Conservation (phyloP, 2,329 filamentous ascomycete species). For the Neonectria faginata region DNA sequence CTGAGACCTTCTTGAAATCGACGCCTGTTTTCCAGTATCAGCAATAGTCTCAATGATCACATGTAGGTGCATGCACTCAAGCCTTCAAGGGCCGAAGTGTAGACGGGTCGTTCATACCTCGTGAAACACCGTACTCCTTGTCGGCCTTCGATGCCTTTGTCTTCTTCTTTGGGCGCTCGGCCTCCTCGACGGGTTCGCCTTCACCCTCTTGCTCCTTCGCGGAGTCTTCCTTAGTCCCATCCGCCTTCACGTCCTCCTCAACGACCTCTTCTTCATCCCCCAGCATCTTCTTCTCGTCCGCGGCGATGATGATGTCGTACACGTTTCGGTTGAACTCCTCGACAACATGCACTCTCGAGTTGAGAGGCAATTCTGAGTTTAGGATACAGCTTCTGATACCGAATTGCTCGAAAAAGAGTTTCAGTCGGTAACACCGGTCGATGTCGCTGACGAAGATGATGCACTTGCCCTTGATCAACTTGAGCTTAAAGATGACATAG, state of each 20-base stretch:
- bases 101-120: slow-evolving; percentile 63
- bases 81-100: not conserved
- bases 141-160: slow-evolving; percentile 71
- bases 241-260: slow-evolving; percentile 56
- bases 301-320: slow-evolving; percentile 98
- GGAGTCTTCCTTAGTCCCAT: slow-evolving; percentile 50
- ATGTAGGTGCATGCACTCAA: not conserved
- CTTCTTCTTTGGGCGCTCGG: slow-evolving; percentile 49
- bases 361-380: slow-evolving; percentile 94
- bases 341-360: slow-evolving; percentile 92
- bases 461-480: slow-evolving; percentile 92
- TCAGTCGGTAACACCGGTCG: slow-evolving; percentile 88
- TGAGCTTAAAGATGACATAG: slow-evolving; percentile 95
- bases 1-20: slow-evolving; percentile 95
- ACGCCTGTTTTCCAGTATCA: slow-evolving; percentile 62
- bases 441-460: slow-evolving; percentile 81
- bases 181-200: slow-evolving; percentile 46
- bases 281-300: slow-evolving; percentile 88
- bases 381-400: slow-evolving; percentile 92
- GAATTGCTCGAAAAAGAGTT: slow-evolving; percentile 97
- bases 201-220: slow-evolving; percentile 29
- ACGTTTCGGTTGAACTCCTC: slow-evolving; percentile 97
- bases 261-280: slow-evolving; percentile 69
- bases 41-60: not conserved
- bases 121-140: slow-evolving; percentile 93